These are phyloP conservation scores for Phytopythium vexans DNA, from an alignment of 352 stramenopile genomes.

Conservation along the genomic window DNA sequence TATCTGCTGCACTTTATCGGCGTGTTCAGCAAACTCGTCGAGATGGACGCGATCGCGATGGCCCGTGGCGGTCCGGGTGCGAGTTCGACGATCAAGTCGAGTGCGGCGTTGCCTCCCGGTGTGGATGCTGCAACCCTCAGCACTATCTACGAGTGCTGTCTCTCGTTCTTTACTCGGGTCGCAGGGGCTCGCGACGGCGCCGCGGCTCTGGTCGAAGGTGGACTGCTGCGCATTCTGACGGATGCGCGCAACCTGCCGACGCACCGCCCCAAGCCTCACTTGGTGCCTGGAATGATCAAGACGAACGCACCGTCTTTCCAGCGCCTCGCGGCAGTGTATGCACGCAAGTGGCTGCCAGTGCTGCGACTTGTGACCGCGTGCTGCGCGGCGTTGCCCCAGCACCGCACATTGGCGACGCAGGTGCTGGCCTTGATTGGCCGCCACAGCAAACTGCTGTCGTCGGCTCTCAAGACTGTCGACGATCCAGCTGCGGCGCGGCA, in stretches of 20 bases:
- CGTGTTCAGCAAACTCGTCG: slow-evolving; percentile 68
- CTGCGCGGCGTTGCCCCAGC: slow-evolving; percentile 64
- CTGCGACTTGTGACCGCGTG: slow-evolving; percentile 59
- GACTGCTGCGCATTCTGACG: slow-evolving; percentile 59
- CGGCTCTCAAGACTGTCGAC: slow-evolving; percentile 52
- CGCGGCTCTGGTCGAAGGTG: slow-evolving; percentile 64
- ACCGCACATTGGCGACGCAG: slow-evolving; percentile 56
- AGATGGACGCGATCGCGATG: slow-evolving; percentile 58
- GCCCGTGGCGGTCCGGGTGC: slow-evolving; percentile 26
- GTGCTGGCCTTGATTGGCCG: slow-evolving; percentile 55
- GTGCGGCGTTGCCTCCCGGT: slow-evolving; percentile 28
- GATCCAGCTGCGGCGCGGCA: slow-evolving; percentile 14
- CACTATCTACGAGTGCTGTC: slow-evolving; percentile 79
- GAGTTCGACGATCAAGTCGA: slow-evolving; percentile 37
- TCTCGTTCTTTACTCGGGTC: slow-evolving; percentile 74
- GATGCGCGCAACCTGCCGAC: slow-evolving; percentile 62
- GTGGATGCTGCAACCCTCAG: slow-evolving; percentile 69
- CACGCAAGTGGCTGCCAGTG: slow-evolving; percentile 75
- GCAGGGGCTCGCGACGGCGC: slow-evolving; percentile 61
- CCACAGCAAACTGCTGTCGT: slow-evolving; percentile 71
- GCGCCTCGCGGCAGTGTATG: slow-evolving; percentile 59
- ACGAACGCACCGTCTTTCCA: slow-evolving; percentile 38
- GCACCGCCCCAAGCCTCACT: slow-evolving; percentile 45
- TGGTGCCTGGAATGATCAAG: too few species aligned
- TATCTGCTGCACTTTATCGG: slow-evolving; percentile 82